Conservation (phyloP, 306 rosid species). For the cucumber (Cucumis sativus) region Cucumber_9930_V3 NC_026655.2:4147001-4147500, state of each 20-base stretch:
- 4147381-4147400: background rate
- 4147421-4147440: constrained; percentile 47
- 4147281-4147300: background rate
- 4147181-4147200: constrained; percentile 8
- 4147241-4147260: constrained; percentile 30
- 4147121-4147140: background rate
- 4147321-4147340: background rate
- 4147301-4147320: background rate
- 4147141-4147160: constrained; percentile 1
- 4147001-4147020: background rate
- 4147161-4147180: background rate
- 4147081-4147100: background rate
- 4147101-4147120: background rate
- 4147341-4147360: background rate
- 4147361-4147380: background rate
- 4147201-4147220: constrained; percentile 29
- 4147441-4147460: constrained; percentile 29
- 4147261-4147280: constrained; percentile 69
- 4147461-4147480: constrained; percentile 46
- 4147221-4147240: constrained; percentile 27
- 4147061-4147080: background rate
- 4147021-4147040: constrained; percentile 2
- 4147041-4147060: background rate
- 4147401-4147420: background rate
- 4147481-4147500: constrained; percentile 17